These are phyloP conservation scores for Gossypium longicalyx DNA, from an alignment of 345 rosid genomes.

Conservation along the genomic window DNA sequence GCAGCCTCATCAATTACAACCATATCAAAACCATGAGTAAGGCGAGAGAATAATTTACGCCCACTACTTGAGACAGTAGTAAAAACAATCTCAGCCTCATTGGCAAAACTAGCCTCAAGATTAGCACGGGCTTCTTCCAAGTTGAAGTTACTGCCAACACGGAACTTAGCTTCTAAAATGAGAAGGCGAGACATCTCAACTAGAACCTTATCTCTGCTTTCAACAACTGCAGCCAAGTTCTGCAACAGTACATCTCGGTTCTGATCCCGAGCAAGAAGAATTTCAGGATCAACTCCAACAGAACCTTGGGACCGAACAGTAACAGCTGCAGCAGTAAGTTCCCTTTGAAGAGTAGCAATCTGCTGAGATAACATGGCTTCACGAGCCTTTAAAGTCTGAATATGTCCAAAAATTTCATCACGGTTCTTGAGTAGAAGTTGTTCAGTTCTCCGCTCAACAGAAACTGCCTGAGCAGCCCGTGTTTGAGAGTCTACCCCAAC, in stretches of 20 bases:
- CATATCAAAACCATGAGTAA: conserved; percentile 98
- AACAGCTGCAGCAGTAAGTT: conserved; percentile 70
- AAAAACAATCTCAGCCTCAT: conserved; percentile 99
- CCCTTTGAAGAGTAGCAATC: conserved; percentile 71
- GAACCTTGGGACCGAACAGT: conserved; percentile 89
- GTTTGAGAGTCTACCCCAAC: conserved; percentile 99
- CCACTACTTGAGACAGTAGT: conserved; percentile 99
- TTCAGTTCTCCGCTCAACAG: conserved; percentile 97
- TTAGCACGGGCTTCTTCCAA: conserved; percentile 95
- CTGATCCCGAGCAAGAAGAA: conserved; percentile 84
- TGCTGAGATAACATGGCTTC: conserved; percentile 79
- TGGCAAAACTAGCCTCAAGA: conserved; percentile 98
- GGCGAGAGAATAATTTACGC: conserved; percentile 90
- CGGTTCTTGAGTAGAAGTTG: conserved; percentile 75
- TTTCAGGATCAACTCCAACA: conserved; percentile 96
- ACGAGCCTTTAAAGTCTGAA: conserved; percentile 70
- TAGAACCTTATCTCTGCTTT: conserved; percentile 86
- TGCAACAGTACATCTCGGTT: conserved; percentile 81
- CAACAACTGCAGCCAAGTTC: conserved; percentile 91
- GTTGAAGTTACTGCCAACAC: conserved; percentile 72
- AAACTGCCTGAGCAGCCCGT: conserved; percentile 97
- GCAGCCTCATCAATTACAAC: conserved; percentile 99
- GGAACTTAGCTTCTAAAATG: conserved; percentile 75
- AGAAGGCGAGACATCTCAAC: conserved; percentile 98
- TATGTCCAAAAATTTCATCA: conserved; percentile 82